Evolutionary conservation across 768 basidiomycete genomes (phyloP), one percentile per base, ranked within the genome.

Genomic region (Collybia mongolica): DNA sequence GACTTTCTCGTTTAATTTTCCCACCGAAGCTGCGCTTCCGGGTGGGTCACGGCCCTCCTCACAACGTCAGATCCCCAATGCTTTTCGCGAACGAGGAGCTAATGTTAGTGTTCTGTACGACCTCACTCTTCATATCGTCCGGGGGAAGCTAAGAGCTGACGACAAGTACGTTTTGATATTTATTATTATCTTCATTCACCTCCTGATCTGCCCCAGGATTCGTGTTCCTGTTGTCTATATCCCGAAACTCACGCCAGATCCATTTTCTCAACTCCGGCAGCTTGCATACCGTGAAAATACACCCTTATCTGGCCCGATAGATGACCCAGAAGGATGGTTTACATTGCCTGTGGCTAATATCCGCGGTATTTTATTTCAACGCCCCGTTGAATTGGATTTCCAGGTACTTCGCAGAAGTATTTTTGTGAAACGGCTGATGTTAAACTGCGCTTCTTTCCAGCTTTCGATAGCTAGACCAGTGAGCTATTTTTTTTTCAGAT

Each of bases 1-100:
- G 69, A 68, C 71, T 5, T 74, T 75, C 49, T 66, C 69, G 3
- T 67, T 76, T 48, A 52, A 65, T 2, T 67, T 74, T 54, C 74
- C 75, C 11, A 60, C 58, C 14, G 61, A 65, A 35, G 61, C 66
- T 6, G 55, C 55, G 11, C 45, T 67, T 17, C 43, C 55, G 0
- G 54, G 55, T 6, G 51, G 36, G 3, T 44, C 32, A 9, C 40
- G 53, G 14, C 61, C 56, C 20, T 54, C 63, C 6, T 52, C 65
- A 20, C 46, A 44, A 32, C 49, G 45, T 28, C 26, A n/a, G 3
- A 52, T 45, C 8, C 71, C 73, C 0, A 68, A 70, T 39, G 66
- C 72, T 0, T 73, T 74, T 49, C 48, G 62, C 2, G 73, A 75
- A 49, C 61, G 64, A 23, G 57, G 56, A 0, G 54, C 60, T 0